Percentiles rank a stretch among this genome's conserved stretches.
These are phyloP conservation scores for Aeminium ludgeri DNA, from an alignment of 495 filamentous ascomycete genomes.

Conservation along the genomic window DNA sequence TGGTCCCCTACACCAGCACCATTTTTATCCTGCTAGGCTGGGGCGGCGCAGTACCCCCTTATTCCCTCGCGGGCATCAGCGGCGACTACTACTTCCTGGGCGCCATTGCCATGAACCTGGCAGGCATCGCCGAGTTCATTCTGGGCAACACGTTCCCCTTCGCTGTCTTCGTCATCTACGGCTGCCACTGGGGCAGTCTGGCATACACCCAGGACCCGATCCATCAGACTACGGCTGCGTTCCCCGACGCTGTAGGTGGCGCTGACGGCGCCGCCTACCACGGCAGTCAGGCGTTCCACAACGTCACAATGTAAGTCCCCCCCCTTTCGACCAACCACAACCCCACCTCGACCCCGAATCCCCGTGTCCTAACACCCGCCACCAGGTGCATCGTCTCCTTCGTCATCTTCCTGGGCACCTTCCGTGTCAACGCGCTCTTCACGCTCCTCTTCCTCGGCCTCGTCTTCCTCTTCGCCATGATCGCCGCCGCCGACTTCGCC, in stretches of 20 bases:
- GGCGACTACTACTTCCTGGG: conserved; percentile 18
- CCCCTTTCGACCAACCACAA: no score
- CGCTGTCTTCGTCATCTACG: conserved; percentile 18
- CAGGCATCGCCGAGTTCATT: conserved; percentile 16
- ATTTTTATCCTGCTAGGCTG: conserved; percentile 12
- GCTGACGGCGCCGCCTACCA: conserved; percentile 9
- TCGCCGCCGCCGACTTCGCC: conserved; percentile 16
- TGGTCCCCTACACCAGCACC: conserved; percentile 15
- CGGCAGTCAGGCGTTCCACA: conserved; percentile 13
- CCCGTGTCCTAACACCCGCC: background rate
- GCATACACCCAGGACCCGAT: conserved; percentile 15
- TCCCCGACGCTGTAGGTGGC: conserved; percentile 4
- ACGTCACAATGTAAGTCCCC: conserved; percentile 14
- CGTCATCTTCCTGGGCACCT: conserved; percentile 11
- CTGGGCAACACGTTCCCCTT: conserved; percentile 18
- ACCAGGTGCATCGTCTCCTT: conserved; percentile 12
- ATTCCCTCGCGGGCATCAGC: conserved; percentile 9
- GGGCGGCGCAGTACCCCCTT: conserved; percentile 8
- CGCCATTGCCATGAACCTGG: conserved; percentile 16
- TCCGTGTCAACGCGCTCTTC: conserved; percentile 15
- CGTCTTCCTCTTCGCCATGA: conserved; percentile 16
- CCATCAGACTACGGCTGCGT: conserved; percentile 8
- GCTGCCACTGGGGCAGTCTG: conserved; percentile 14
- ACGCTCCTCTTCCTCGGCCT: conserved; percentile 15
- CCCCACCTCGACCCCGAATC: no score